A percentile compares a stretch with the other conserved stretches of the same genome.
Conservation (phyloP, 2,329 filamentous ascomycete species). For the Parastagonospora nodorum region DNA sequence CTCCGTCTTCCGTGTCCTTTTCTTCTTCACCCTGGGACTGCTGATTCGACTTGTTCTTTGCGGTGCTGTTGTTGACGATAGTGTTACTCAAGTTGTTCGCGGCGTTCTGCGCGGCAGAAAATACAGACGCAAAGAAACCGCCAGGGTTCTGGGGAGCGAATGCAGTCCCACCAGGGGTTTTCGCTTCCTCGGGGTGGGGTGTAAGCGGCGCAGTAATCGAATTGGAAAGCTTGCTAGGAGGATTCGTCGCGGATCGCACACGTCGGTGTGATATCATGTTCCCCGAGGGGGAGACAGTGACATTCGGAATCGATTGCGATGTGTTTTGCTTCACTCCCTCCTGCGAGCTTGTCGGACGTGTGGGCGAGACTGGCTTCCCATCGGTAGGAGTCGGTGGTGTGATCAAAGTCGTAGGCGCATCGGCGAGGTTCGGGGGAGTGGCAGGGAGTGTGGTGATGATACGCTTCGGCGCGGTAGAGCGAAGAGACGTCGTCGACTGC, state of each 20-base stretch:
- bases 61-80: constrained; percentile 67
- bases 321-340: constrained; percentile 28
- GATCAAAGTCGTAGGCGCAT: constrained; percentile 62
- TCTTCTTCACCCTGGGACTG: constrained; percentile 35
- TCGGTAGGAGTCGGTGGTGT: constrained; percentile 69
- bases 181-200: constrained; percentile 74
- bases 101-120: constrained; percentile 91
- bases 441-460: constrained; percentile 49
- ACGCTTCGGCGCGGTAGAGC: constrained; percentile 29
- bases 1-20: constrained; percentile 34
- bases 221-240: constrained; percentile 88
- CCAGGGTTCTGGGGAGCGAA: constrained; percentile 49
- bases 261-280: constrained; percentile 77
- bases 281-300: constrained; percentile 66
- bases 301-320: constrained; percentile 52
- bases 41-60: constrained; percentile 56
- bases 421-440: constrained; percentile 49
- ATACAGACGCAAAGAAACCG: constrained; percentile 89
- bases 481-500: constrained; percentile 33
- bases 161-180: constrained; percentile 61
- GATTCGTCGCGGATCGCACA: constrained; percentile 61
- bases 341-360: constrained; percentile 33
- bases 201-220: constrained; percentile 68
- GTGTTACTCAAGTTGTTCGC: constrained; percentile 76
- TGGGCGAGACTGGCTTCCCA: constrained; percentile 41